phyloP scores from a whole-genome alignment of 768 basidiomycete species.

The Hysterangium stoloniferum region DNA sequence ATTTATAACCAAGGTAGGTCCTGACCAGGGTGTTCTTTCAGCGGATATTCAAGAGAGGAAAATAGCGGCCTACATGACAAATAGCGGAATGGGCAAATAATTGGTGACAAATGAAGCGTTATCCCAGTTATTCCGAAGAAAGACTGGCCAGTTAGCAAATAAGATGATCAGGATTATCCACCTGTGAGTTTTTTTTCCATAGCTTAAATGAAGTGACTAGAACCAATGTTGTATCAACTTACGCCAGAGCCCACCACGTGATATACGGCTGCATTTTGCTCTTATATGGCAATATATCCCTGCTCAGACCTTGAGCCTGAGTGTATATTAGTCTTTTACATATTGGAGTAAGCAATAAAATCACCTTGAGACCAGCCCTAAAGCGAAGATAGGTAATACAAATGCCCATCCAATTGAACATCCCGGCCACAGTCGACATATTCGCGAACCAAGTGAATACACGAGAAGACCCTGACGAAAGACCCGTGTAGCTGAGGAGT shows the following conservation, averaged over 20 bases:
- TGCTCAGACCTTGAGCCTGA: slow-evolving; percentile 69
- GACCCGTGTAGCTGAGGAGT: slow-evolving; percentile 73
- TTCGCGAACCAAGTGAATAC: slow-evolving; percentile 80
- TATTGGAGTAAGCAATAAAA: not conserved
- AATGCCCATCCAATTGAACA: slow-evolving; percentile 80
- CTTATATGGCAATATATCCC: slow-evolving; percentile 60
- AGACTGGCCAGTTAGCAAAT: slow-evolving; percentile 26
- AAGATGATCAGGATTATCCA: slow-evolving; percentile 14
- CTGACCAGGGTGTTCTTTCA: not conserved
- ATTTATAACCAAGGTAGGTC: not conserved
- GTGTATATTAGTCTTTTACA: slow-evolving; percentile 46
- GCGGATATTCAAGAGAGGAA: not conserved
- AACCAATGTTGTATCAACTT: not conserved
- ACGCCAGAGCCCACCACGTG: slow-evolving; percentile 20
- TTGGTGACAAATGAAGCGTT: slow-evolving; percentile 69
- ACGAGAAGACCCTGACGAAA: slow-evolving; percentile 51
- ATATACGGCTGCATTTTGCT: slow-evolving; percentile 24
- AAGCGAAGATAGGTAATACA: slow-evolving; percentile 74
- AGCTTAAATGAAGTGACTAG: not conserved
- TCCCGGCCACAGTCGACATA: slow-evolving; percentile 49
- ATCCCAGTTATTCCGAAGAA: slow-evolving; percentile 46
- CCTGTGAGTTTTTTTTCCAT: slow-evolving; percentile 12
- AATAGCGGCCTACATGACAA: not conserved
- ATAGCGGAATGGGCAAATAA: slow-evolving; percentile 48
- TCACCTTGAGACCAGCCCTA: slow-evolving; percentile 33